phyloP scores from a whole-genome alignment of 2,329 filamentous ascomycete species.

The Penicillium hesseltinei region DNA sequence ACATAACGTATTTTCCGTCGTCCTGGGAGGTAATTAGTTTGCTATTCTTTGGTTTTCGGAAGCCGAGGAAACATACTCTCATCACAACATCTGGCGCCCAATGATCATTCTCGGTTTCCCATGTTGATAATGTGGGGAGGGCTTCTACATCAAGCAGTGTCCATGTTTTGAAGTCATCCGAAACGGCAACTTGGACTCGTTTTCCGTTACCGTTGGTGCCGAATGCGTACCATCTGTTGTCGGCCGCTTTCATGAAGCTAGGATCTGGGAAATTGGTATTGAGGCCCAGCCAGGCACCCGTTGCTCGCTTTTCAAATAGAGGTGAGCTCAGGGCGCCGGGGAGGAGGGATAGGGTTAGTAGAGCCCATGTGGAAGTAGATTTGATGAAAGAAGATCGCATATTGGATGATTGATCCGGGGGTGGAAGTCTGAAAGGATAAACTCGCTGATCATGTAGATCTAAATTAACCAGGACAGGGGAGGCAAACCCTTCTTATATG shows the following conservation, averaged over 20 bases:
- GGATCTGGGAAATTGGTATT: constrained; percentile 44
- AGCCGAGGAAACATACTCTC: constrained; percentile 34
- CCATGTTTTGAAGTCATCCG: constrained; percentile 49
- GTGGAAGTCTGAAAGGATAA: not conserved
- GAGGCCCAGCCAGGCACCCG: constrained; percentile 29
- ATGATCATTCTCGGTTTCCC: constrained; percentile 55
- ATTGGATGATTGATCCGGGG: not conserved
- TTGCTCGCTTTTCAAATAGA: constrained; percentile 15
- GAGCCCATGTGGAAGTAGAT: constrained; percentile 8
- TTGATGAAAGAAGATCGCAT: constrained; percentile 8
- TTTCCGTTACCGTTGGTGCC: constrained; percentile 53
- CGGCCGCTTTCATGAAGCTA: constrained; percentile 47
- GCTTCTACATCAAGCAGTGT: constrained; percentile 54
- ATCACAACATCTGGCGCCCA: constrained; percentile 63
- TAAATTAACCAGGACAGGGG: not conserved
- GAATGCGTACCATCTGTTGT: constrained; percentile 59
- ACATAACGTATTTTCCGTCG: constrained; percentile 58
- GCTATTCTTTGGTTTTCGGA: not conserved
- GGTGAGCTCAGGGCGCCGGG: constrained; percentile 21
- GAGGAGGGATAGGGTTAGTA: constrained; percentile 11
- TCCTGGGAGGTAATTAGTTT: constrained; percentile 22
- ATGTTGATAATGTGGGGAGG: constrained; percentile 52
- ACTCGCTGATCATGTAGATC: not conserved
- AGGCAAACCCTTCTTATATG: constrained; percentile 13
- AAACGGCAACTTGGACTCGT: constrained; percentile 56